Base-by-base conservation (phyloP, 331 rosid genomes). In the Dryas integrifolia region DNA sequence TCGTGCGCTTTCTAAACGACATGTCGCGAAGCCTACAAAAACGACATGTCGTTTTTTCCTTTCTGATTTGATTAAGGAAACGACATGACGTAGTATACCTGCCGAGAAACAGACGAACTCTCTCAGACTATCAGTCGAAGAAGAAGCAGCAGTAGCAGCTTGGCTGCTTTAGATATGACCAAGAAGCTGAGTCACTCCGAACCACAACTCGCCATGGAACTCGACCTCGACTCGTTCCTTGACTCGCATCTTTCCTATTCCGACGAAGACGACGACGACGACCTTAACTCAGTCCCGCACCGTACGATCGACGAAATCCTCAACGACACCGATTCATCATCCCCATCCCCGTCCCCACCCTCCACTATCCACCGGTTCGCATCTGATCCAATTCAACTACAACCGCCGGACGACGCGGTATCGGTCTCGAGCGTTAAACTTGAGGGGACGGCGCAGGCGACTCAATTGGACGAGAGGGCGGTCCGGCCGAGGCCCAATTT, bases 321-420 rank as follows among this genome's bases (percentile, higher is more conserved):
- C 81, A 86, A 95, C 71, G 99, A 92, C 64, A 88, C 96, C 44
- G 91, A 90, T 46, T 82, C 92, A 8, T 82, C 92, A 11, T 65
- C 92, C 4, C 76, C 96, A 1, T 74, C 97, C 35, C 35, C 35
- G 0, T 72, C 90, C n/a, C 82, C 89, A 3, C 69, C 84, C 13
- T 56, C 87, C 65, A 0, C 74, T 12, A 69, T 7, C 62, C 75
- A 44, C 52, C 80, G 50, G 35, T 60, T 44, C 60, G 50, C 66
- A 0, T 7, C 57, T 51, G 78, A 63, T 76, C 69, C 73, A 53
- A 75, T 67, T 35, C 75, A 59, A 14, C 45, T 72, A 5, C 21
- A 35, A 44, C 69, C 50, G 30, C 55, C 14, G 5, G 50, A 44
- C 61, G 76, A 76, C 69, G 41, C 62, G 67, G 62, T 41, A 21